A percentile compares a stretch with the other conserved stretches of the same genome.
phyloP scores from a whole-genome alignment of 2,329 filamentous ascomycete genomes.

The Fusarium graminum region DNA sequence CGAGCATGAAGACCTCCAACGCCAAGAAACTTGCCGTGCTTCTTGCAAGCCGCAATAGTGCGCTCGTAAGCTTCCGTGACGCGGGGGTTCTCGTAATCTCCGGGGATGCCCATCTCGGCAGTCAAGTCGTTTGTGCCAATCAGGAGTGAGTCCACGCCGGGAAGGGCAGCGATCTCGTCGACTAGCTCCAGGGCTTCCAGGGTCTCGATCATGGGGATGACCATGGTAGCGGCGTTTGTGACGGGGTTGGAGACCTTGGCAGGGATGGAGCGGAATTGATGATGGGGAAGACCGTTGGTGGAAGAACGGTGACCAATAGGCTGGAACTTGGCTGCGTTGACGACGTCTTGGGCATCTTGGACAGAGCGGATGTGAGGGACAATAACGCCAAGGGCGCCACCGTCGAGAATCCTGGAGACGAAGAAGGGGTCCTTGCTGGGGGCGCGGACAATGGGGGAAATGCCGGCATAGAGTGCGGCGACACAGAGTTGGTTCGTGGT shows the following conservation, averaged over 20 bases:
- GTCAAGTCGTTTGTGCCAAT: slow-evolving; percentile 61
- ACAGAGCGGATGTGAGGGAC: slow-evolving; percentile 46
- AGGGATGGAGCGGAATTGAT: slow-evolving; percentile 41
- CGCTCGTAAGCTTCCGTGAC: slow-evolving; percentile 49
- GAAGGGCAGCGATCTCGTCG: slow-evolving; percentile 51
- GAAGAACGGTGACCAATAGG: slow-evolving; percentile 44
- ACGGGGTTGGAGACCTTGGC: slow-evolving; percentile 43
- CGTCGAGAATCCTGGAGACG: slow-evolving; percentile 47
- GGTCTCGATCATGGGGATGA: slow-evolving; percentile 51
- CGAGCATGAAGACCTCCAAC: slow-evolving; percentile 57
- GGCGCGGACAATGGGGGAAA: slow-evolving; percentile 47
- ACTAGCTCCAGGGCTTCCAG: slow-evolving; percentile 47
- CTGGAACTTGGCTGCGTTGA: slow-evolving; percentile 48
- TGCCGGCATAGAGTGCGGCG: slow-evolving; percentile 49
- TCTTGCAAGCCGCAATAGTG: slow-evolving; percentile 55
- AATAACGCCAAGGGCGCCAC: slow-evolving; percentile 46
- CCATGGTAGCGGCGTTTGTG: slow-evolving; percentile 41
- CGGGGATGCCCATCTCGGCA: slow-evolving; percentile 56
- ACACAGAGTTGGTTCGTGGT: slow-evolving; percentile 52
- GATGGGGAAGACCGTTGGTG: slow-evolving; percentile 41
- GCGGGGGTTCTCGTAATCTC: slow-evolving; percentile 43
- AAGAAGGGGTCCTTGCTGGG: slow-evolving; percentile 48
- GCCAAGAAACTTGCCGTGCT: slow-evolving; percentile 56
- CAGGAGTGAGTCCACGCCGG: slow-evolving; percentile 59
- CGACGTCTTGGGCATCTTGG: slow-evolving; percentile 47